A percentile compares a stretch with the other conserved stretches of the same genome.
phyloP scores from a whole-genome alignment of 495 filamentous ascomycete genomes.

The Podospora sp. region DNA sequence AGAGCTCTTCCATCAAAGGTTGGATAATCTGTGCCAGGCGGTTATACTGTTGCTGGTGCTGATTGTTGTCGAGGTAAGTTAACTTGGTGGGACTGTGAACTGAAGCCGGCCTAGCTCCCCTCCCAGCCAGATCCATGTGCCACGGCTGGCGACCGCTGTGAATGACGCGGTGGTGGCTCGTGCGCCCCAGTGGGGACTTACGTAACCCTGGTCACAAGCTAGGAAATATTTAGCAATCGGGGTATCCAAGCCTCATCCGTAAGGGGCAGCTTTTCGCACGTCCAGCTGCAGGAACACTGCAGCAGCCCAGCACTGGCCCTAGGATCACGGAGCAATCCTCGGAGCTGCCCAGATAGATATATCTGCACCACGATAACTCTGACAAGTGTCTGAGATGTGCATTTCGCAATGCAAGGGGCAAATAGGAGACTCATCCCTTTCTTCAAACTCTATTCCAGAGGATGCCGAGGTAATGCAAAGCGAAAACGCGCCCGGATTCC shows the following conservation, averaged over 20 bases:
- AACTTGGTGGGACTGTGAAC: background rate
- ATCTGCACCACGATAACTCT: background rate
- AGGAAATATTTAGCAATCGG: background rate
- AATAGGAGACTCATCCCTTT: background rate
- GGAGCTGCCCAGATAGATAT: too few relatives aligned
- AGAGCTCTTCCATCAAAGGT: background rate
- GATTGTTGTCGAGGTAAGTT: background rate
- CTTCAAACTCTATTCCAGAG: background rate
- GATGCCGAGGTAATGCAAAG: background rate
- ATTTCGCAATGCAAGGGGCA: background rate
- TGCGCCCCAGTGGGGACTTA: background rate
- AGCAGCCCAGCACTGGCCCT: background rate
- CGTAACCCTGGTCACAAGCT: background rate
- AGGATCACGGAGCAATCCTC: too few relatives aligned
- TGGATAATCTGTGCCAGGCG: background rate
- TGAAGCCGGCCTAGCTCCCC: background rate
- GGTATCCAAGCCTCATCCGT: background rate
- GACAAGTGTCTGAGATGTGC: background rate
- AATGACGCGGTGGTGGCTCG: background rate
- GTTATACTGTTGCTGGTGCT: background rate
- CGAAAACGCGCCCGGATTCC: background rate
- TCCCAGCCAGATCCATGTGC: background rate
- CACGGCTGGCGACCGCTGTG: background rate
- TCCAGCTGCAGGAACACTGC: background rate
- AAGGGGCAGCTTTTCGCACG: background rate